These are phyloP conservation scores for Emericellopsis atlantica DNA, from an alignment of 2,329 filamentous ascomycete species.

Conservation along the genomic window DNA sequence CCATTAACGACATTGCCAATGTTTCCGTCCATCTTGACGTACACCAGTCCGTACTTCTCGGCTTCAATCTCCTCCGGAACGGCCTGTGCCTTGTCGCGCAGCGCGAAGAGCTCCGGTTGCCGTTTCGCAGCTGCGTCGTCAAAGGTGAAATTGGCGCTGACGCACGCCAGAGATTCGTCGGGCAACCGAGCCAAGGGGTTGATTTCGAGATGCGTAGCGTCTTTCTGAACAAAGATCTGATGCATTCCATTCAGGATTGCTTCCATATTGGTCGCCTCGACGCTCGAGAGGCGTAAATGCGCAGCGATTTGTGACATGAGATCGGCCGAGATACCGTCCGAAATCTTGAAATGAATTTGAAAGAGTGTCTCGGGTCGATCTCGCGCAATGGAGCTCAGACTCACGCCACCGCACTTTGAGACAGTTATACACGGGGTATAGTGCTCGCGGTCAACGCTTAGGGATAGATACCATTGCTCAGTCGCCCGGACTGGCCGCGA, in stretches of 20 bases:
- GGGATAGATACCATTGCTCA: slow-evolving; percentile 24
- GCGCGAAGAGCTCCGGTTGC: slow-evolving; percentile 23
- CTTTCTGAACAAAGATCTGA: slow-evolving; percentile 28
- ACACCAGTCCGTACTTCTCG: slow-evolving; percentile 60
- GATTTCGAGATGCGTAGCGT: slow-evolving; percentile 32
- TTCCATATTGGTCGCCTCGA: slow-evolving; percentile 6
- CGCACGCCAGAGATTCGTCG: slow-evolving; percentile 13
- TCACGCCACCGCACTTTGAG: slow-evolving; percentile 10
- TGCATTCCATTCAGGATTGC: slow-evolving; percentile 11
- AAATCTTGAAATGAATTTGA: slow-evolving; percentile 9
- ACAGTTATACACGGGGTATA: slow-evolving; percentile 22
- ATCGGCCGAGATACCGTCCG: slow-evolving; percentile 11
- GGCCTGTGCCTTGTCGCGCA: slow-evolving; percentile 20
- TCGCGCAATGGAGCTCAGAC: slow-evolving; percentile 8
- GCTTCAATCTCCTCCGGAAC: slow-evolving; percentile 22
- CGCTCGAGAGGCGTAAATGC: neutral
- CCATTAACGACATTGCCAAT: slow-evolving; percentile 83
- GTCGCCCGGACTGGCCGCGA: slow-evolving; percentile 14
- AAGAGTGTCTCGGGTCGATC: slow-evolving; percentile 5
- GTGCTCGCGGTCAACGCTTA: slow-evolving; percentile 28
- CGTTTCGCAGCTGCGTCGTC: slow-evolving; percentile 33
- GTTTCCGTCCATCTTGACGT: slow-evolving; percentile 49
- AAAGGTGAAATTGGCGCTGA: slow-evolving; percentile 28
- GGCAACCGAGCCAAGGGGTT: slow-evolving; percentile 13
- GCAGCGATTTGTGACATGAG: slow-evolving; percentile 7